These are phyloP conservation scores for Acanthamoeba pearcei DNA, from an alignment of 208 protist species.

Conservation along the genomic window DNA sequence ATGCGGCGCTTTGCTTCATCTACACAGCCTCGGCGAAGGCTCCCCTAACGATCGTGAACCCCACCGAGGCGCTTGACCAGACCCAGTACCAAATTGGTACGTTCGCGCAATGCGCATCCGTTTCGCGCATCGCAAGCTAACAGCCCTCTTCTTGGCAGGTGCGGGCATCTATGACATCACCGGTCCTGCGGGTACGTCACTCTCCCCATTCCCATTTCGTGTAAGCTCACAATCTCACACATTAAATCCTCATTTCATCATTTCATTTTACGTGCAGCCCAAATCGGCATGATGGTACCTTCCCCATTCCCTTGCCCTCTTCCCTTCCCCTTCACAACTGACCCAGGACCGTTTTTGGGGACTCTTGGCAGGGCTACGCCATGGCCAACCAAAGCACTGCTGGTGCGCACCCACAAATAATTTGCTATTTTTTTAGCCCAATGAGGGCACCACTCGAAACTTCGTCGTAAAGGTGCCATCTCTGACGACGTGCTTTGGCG, in stretches of 20 bases:
- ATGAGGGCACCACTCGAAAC: neutral
- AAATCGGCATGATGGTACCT: constrained; percentile 41
- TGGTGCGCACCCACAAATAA: neutral
- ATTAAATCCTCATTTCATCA: neutral
- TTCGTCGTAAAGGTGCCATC: neutral
- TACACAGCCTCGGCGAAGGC: neutral
- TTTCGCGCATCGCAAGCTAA: neutral
- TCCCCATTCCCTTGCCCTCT: neutral
- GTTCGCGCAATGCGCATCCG: neutral
- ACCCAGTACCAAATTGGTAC: constrained; percentile 28
- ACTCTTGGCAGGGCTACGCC: constrained; percentile 76
- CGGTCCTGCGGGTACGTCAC: constrained; percentile 78
- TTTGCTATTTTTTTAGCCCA: neutral
- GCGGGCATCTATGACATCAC: constrained; percentile 86
- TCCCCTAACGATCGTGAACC: neutral
- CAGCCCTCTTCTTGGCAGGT: constrained; percentile 36
- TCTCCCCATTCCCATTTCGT: neutral
- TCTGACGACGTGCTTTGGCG: neutral
- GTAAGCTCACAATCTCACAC: neutral
- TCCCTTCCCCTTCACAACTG: neutral
- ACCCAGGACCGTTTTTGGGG: neutral
- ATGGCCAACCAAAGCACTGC: constrained; percentile 76
- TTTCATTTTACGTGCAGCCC: constrained; percentile 18
- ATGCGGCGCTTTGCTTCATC: neutral
- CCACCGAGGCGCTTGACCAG: neutral